Evolutionary conservation across 208 protist species (phyloP), one percentile per base, ranked within the genome.

Genomic region (Crithidia fasciculata): DNA sequence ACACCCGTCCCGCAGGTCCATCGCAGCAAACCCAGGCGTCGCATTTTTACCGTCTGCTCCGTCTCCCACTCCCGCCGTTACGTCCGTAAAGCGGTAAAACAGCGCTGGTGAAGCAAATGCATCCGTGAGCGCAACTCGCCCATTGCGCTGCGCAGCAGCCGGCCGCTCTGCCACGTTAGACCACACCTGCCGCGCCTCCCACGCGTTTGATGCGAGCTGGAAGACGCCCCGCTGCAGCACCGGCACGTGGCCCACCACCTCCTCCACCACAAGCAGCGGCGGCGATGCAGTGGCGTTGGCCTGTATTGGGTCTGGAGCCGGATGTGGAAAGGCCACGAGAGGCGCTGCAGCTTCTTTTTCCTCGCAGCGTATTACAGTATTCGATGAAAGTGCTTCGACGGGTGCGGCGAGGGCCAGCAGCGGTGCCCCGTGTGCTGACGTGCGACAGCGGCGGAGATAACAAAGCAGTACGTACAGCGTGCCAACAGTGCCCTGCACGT

Each of bases 141-240:
- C 28, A 28, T 28, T 28, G 28, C 28, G 28, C 28, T 18, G 57
- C 40, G 16, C 7, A 8, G 28, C 0, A 49, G 15, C 13, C 40
- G 43, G 7, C 6, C 37, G 60, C 40, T 18, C 28, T 0, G 28
- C 28, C 28, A 28, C n/a, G 18, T 45, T 6, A 12, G 39, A 4
- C 60, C 16, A 75, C 61, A 60, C 57, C 45, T 43, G 60, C 55
- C 57, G 57, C 67, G 55, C 45, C 64, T 62, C 57, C 57, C 28
- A 62, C 57, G 57, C 5, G 40, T 62, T 62, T 9, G 40, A 8
- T 4, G 28, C 40, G 13, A 62, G 40, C 13, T 19, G 57, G 16
- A 62, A 62, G 8, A 4, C 10, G 40, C 40, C 40, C 7, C 40
- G 57, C 40, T 43, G 57, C 39, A 68, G 56, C 53, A 66, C 39